Base-by-base conservation (phyloP, 495 filamentous ascomycete species). In the Astrothelium subdiscretum region DNA sequence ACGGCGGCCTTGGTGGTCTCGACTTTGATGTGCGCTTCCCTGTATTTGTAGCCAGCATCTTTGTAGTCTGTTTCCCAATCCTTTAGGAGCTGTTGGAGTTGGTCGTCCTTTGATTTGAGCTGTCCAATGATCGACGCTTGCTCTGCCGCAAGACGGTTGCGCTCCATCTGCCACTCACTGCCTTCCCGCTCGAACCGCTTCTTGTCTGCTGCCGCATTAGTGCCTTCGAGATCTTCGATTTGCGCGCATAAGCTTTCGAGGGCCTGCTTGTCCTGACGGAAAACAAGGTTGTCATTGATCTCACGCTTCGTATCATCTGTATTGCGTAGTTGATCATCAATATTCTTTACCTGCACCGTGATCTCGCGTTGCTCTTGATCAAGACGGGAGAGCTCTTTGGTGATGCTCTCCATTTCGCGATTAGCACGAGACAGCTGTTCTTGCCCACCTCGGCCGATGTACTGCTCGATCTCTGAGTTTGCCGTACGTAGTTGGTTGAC, bases 1-100 rank as follows among this genome's bases (percentile, higher is more conserved):
- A 94, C 87, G 12, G 89, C 92, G 0, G 90, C 91, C 72, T 92
- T 95, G 31, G 91, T 96, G 0, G 90, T 92, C 72, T 95, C 89
- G 1, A 96, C 90, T 65, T 88, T 88, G 77, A 97, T 89, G 69
- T 96, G 87, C 0, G 86, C 79, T 73, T 96, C 89, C 67, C 90
- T 89, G 75, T 89, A 97, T 65, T 90, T 87, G 32, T 77, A 68
- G n/a, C 84, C 83, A 20, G 92, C 90, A 70, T 89, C 83, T 68
- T 91, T 85, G 76, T 95, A 96, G 54, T 96, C 89, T 2, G 84
- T 85, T 22, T 91, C 81, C 82, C 87, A 99, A 63, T 97, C 90
- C 5, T 79, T 74, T 18, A 87, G 67, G 13, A 92, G 78, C 43
- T 86, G 79, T 61, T 70, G 75, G 20, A 97, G 76, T 65, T 92